These are phyloP conservation scores for Fusarium equiseti DNA, from an alignment of 2,329 filamentous ascomycete species.

Conservation along the genomic window DNA sequence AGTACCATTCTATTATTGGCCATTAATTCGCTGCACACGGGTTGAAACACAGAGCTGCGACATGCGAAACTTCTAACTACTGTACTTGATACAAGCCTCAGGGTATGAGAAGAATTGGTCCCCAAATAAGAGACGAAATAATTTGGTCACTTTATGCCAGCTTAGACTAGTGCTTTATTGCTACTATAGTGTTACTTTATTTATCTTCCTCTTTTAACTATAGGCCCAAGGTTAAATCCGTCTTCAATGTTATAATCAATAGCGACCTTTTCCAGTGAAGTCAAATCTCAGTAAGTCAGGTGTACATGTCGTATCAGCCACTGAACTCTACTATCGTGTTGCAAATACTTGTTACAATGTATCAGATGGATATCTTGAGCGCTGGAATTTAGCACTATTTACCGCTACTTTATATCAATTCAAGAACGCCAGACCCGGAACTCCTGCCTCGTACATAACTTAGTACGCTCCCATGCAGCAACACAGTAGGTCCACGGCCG, in stretches of 20 bases:
- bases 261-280: too few species aligned
- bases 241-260: too few species aligned
- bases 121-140: neutral
- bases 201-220: too few species aligned
- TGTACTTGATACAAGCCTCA: neutral
- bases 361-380: conserved; percentile 10
- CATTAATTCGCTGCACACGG: neutral
- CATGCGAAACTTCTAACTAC: neutral
- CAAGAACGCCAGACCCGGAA: neutral
- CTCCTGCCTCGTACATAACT: neutral
- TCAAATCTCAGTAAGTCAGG: too few species aligned
- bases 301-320: too few species aligned
- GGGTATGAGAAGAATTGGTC: neutral
- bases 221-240: too few species aligned
- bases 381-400: neutral
- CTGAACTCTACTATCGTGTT: too few species aligned
- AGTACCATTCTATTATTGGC: conserved; percentile 1
- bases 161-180: neutral
- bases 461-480: neutral
- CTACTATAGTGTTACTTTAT: neutral
- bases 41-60: conserved; percentile 4
- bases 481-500: neutral
- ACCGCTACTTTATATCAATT: conserved; percentile 4
- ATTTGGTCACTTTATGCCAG: neutral
- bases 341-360: neutral